These are phyloP conservation scores for Wilcoxina mikolae DNA, from an alignment of 495 filamentous ascomycete genomes.

Conservation along the genomic window DNA sequence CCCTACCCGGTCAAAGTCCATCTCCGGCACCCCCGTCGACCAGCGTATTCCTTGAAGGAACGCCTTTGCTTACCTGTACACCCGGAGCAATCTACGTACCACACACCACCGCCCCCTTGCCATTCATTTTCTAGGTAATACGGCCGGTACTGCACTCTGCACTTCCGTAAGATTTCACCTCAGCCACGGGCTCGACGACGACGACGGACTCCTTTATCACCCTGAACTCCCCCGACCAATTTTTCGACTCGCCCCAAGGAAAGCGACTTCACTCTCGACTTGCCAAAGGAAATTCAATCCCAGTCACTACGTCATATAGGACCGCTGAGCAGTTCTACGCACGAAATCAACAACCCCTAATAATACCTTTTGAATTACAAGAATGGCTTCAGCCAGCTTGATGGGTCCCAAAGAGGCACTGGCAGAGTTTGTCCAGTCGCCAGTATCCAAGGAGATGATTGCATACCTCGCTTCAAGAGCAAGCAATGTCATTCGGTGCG, in stretches of 20 bases:
- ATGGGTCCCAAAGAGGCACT: constrained; percentile 60
- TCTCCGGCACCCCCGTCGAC: too few species aligned
- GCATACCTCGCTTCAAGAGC: constrained; percentile 69
- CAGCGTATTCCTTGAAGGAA: constrained; percentile 8
- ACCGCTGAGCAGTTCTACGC: neutral
- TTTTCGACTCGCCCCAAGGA: neutral
- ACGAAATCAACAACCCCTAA: neutral
- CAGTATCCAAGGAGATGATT: constrained; percentile 75
- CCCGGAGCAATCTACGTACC: too few species aligned
- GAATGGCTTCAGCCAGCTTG: constrained; percentile 4
- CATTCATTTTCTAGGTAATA: neutral
- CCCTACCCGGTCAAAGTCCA: neutral
- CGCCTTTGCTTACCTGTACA: neutral
- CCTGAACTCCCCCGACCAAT: neutral
- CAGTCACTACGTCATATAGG: neutral
- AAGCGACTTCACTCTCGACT: neutral
- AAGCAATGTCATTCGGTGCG: constrained; percentile 79
- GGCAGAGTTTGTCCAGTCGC: constrained; percentile 71
- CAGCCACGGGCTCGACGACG: neutral
- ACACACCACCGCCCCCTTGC: too few species aligned
- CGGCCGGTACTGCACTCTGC: too few species aligned
- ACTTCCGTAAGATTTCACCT: neutral
- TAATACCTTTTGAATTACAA: neutral
- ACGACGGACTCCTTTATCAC: neutral
- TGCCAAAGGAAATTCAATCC: neutral